Base-by-base conservation (phyloP, 768 basidiomycete genomes). In the Kondoa subrosea region DNA sequence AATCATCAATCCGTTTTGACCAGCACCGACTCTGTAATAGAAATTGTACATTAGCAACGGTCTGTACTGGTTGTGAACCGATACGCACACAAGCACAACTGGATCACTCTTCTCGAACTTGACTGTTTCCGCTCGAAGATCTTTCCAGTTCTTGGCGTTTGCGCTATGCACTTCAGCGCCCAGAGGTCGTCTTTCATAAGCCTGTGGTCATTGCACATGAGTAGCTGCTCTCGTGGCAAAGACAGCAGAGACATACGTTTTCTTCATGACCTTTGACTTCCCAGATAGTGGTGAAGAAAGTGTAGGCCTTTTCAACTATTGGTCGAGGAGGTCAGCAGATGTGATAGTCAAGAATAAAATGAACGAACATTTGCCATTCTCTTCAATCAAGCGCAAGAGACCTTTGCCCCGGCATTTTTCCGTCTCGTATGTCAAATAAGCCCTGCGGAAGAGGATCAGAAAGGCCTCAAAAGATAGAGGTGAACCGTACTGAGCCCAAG, bases 1-100 rank as follows among this genome's bases (percentile, higher is more conserved):
- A 1, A 83, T 71, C 8, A 81, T 82, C 34, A 84, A 76, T 1
- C 87, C 88, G 69, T 81, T 82, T 67, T 87, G 87, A 0, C 85
- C 85, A 0, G 81, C 85, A 14, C 85, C 84, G 25, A 86, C 76
- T n/a, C 12, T 27, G 14, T 8, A 32, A 29, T 15, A 12, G 21
- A 26, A 56, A 56, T 56, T 4, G 26, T n/a, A 21, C 12, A 27
- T 63, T 3, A 31, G 62, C 17, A 29, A 16, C n/a, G 32, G 32
- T 25, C 21, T 2, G n/a, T n/a, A n/a, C n/a, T n/a, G n/a, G n/a
- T n/a, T 8, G 27, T 25, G 2, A 33, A 17, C 8, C 17, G n/a
- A n/a, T n/a, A n/a, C n/a, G n/a, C n/a, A n/a, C 27, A 87, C 76
- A 31, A 87, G 74, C 12, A 85, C 87, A 1, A 79, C 74, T 0